phyloP scores from a whole-genome alignment of 768 basidiomycete genomes.

The Termitomyces heimii region DNA sequence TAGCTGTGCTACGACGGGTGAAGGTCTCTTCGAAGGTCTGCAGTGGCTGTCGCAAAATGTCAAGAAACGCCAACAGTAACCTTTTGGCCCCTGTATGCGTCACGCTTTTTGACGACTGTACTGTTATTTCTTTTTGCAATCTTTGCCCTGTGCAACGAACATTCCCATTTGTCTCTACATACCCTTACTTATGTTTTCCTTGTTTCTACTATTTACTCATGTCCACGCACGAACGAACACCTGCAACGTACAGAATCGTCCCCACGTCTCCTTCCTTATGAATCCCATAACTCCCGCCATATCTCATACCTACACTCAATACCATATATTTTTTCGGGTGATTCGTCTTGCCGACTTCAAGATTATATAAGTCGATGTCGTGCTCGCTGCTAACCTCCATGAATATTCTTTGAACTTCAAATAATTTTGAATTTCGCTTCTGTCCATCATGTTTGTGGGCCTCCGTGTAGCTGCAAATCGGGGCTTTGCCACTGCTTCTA shows the following conservation, averaged over 20 bases:
- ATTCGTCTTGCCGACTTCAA: not conserved
- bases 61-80: conserved; percentile 79
- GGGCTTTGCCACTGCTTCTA: conserved; percentile 31
- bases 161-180: conserved; percentile 19
- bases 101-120: conserved; percentile 16
- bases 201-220: conserved; percentile 29
- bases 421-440: conserved; percentile 7
- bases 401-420: not conserved
- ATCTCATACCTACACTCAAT: conserved; percentile 18
- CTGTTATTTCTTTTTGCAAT: conserved; percentile 13
- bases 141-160: conserved; percentile 15
- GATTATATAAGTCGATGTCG: conserved; percentile 32
- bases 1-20: conserved; percentile 94
- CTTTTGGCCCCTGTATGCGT: conserved; percentile 6
- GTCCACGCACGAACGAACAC: conserved; percentile 36
- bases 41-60: conserved; percentile 98
- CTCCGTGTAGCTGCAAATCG: conserved; percentile 21
- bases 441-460: conserved; percentile 26
- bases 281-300: conserved; percentile 20
- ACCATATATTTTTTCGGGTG: conserved; percentile 14
- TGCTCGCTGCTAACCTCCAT: conserved; percentile 22
- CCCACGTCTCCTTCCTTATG: conserved; percentile 26
- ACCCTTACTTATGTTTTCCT: conserved; percentile 24
- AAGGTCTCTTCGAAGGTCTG: conserved; percentile 94
- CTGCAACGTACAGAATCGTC: conserved; percentile 29